Evolutionary conservation across 768 basidiomycete genomes (phyloP).

Genomic region (Neoboletus brunneissimus): DNA sequence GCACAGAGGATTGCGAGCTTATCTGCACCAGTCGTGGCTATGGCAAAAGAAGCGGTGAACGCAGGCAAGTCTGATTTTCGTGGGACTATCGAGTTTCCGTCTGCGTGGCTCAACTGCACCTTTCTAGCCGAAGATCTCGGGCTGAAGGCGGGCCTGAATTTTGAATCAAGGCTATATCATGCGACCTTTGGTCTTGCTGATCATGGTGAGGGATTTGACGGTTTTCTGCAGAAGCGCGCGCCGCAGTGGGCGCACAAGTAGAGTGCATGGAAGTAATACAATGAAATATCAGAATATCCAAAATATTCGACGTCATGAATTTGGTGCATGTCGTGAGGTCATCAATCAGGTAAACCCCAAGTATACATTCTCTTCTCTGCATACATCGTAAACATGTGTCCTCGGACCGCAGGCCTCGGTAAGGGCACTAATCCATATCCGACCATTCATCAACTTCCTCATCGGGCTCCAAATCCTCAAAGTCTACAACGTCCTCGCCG

Average conservation of each 20-base stretch:
- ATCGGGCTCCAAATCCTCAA: constrained; percentile 23
- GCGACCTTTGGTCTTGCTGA: constrained; percentile 48
- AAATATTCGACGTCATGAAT: background rate
- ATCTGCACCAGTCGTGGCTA: constrained; percentile 31
- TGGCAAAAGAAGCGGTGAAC: constrained; percentile 53
- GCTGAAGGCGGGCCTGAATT: constrained; percentile 42
- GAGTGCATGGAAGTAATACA: background rate
- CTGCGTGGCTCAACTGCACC: background rate
- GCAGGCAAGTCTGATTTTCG: constrained; percentile 29
- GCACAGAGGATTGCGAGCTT: constrained; percentile 33
- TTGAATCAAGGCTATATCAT: constrained; percentile 51
- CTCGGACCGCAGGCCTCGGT: background rate
- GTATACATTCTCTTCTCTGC: background rate
- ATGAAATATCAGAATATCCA: background rate
- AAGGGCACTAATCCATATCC: constrained; percentile 2
- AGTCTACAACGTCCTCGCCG: constrained; percentile 36
- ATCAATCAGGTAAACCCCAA: background rate
- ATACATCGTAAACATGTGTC: background rate
- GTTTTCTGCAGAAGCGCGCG: constrained; percentile 46
- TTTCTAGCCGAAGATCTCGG: constrained; percentile 45
- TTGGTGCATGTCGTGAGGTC: background rate
- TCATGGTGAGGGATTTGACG: constrained; percentile 46
- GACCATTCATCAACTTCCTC: constrained; percentile 17
- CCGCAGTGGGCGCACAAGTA: constrained; percentile 44
- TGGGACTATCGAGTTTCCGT: background rate